These are phyloP conservation scores for Rhodomyrtus tomentosa DNA, from an alignment of 345 rosid species.

Conservation along the genomic window DNA sequence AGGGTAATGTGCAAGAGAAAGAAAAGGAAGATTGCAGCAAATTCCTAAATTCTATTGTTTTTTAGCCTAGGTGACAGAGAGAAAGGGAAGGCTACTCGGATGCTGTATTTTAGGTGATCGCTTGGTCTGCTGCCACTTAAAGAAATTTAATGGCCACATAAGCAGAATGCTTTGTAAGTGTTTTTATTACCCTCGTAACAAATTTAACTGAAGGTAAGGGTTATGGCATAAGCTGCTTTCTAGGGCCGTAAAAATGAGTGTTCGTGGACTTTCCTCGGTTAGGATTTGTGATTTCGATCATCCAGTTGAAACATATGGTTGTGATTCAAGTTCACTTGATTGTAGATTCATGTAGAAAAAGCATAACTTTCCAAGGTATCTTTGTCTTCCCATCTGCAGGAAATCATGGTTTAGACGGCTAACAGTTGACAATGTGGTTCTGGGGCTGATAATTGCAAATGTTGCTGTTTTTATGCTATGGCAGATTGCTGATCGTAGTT, in stretches of 20 bases:
- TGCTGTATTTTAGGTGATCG: neutral
- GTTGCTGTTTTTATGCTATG: constrained; percentile 59
- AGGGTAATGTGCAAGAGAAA: neutral
- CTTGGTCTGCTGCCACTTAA: neutral
- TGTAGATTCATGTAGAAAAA: neutral
- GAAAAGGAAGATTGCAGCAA: neutral
- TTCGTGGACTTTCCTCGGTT: neutral
- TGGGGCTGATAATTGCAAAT: constrained; percentile 58
- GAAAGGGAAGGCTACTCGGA: neutral
- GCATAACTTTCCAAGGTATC: neutral
- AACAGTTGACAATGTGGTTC: constrained; percentile 34
- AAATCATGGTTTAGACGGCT: constrained; percentile 38
- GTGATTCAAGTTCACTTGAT: neutral
- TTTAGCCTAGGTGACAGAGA: neutral
- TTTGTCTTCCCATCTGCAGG: constrained; percentile 22
- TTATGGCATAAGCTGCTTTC: neutral
- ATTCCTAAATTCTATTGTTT: neutral
- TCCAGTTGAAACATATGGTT: neutral
- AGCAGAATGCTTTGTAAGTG: neutral
- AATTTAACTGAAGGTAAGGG: neutral
- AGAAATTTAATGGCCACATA: neutral
- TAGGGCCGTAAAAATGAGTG: neutral
- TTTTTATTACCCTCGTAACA: neutral
- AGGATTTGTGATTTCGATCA: neutral
- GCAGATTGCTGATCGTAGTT: constrained; percentile 40